These are phyloP conservation scores for Poronia punctata DNA, from an alignment of 495 filamentous ascomycete genomes.

Conservation along the genomic window DNA sequence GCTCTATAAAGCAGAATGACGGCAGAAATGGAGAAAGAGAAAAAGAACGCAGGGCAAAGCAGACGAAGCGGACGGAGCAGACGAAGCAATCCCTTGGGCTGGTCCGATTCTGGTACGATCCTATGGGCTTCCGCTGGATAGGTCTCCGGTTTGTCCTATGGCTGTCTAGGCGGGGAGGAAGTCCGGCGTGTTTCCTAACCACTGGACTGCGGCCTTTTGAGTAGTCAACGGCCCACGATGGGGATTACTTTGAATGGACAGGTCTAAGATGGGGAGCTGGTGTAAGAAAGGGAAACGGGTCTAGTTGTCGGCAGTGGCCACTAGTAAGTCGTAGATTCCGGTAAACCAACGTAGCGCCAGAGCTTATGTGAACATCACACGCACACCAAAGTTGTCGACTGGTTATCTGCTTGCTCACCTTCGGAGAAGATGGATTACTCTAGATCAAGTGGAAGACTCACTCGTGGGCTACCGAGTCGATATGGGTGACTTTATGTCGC, in stretches of 20 bases:
- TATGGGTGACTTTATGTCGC: conserved; percentile 10
- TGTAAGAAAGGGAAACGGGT: conserved; percentile 7
- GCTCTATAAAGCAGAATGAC: too few relatives aligned
- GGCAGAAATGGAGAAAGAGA: conserved; percentile 2
- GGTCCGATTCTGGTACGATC: conserved; percentile 2
- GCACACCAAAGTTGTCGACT: conserved; percentile 6
- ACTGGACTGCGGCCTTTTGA: conserved; percentile 6
- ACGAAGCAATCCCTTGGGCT: conserved; percentile 7
- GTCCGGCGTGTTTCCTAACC: conserved; percentile 7
- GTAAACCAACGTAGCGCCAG: conserved; percentile 5
- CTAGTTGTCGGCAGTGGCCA: conserved; percentile 7
- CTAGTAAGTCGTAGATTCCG: conserved; percentile 5
- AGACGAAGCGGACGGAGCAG: conserved; percentile 2
- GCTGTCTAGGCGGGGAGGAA: conserved; percentile 8
- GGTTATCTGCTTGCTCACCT: conserved; percentile 10
- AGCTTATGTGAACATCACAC: background rate
- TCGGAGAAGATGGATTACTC: conserved; percentile 3
- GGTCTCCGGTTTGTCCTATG: too few relatives aligned
- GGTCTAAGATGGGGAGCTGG: too few relatives aligned
- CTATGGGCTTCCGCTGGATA: too few relatives aligned
- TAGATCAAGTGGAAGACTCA: background rate
- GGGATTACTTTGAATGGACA: conserved; percentile 5
- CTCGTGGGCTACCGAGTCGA: background rate
- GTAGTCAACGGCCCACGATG: conserved; percentile 5
- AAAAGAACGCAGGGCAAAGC: conserved; percentile 5